These are phyloP conservation scores for Ogataea naganishii DNA, from an alignment of 805 yeast genomes.

Conservation along the genomic window DNA sequence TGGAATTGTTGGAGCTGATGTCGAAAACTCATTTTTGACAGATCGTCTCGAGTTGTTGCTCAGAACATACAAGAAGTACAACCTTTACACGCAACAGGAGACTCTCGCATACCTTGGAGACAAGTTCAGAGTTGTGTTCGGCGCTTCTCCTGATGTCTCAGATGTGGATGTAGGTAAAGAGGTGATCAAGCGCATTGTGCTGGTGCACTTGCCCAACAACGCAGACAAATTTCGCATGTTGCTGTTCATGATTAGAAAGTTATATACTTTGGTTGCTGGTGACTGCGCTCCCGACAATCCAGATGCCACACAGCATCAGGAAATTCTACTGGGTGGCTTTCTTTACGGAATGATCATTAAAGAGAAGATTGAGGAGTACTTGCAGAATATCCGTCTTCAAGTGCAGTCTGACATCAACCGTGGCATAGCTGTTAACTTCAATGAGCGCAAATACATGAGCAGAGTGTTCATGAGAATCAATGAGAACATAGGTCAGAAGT, in stretches of 20 bases:
- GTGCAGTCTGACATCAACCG: conserved; percentile 74
- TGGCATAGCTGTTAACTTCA: conserved; percentile 73
- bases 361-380: conserved; percentile 92
- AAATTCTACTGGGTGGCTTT: conserved; percentile 90
- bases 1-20: conserved; percentile 88
- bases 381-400: conserved; percentile 63
- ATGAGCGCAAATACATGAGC: conserved; percentile 74
- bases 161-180: conserved; percentile 89
- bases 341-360: conserved; percentile 93
- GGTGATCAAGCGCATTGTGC: conserved; percentile 72
- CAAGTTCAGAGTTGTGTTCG: conserved; percentile 89
- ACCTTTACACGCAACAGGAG: conserved; percentile 71
- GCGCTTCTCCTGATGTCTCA: conserved; percentile 78
- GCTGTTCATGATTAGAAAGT: conserved; percentile 89
- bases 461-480: conserved; percentile 72
- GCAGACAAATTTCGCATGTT: conserved; percentile 81
- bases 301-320: conserved; percentile 99
- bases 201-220: conserved; percentile 73
- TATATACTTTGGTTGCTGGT: conserved; percentile 91
- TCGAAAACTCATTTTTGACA: conserved; percentile 83
- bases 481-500: conserved; percentile 90
- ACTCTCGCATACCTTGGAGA: conserved; percentile 93
- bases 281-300: conserved; percentile 97
- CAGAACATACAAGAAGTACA: conserved; percentile 79
- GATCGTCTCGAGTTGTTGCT: conserved; percentile 94